Evolutionary conservation across 129 eudicot species (phyloP), one percentile per base, ranked within the genome.

Genomic region (Helichrysum umbraculigerum): DNA sequence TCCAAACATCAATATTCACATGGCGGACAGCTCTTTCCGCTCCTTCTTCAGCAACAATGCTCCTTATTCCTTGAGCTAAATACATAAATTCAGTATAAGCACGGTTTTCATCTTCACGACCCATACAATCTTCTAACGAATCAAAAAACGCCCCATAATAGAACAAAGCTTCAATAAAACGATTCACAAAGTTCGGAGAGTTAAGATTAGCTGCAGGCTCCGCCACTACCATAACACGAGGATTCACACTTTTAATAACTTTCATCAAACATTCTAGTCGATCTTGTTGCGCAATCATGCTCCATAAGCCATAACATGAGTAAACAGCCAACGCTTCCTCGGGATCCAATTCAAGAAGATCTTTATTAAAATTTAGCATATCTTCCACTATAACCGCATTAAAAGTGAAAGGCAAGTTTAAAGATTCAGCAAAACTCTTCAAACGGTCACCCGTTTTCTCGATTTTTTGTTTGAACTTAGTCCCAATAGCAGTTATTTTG

Each of bases 151-250:
- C 89, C 14, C 89, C 91, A 56, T 73, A 75, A 78, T 19, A 85
- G 39, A 87, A 85, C 12, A 90, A 76, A 51, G 81, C 85, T 77
- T 90, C 92, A 29, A 77, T 81, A 37, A 90, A 90, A 33, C 92
- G 91, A 47, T 76, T 59, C 65, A 87, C 86, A 66, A 90, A 90
- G 68, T 74, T 68, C 0, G 96, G 88, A 3, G 88, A 79, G 73
- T 87, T 90, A 12, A 72, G 74, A 74, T 90, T 87, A 7, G 72
- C 87, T 34, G 86, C 89, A 10, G 70, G 25, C 71, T 87, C 90
- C 10, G 30, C 11, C 3, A 90, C 76, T 50, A 90, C 76, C 93
- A 87, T 87, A 5, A 78, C 77, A 73, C 83, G 50, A 15, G 89
- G 96, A 50, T 82, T 84, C 4, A 51, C 52, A 21, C 64, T 76